Evolutionary conservation across 1,284 basidiomycete genomes (phyloP).

Genomic region (Mycosarcoma mackinlayi): DNA sequence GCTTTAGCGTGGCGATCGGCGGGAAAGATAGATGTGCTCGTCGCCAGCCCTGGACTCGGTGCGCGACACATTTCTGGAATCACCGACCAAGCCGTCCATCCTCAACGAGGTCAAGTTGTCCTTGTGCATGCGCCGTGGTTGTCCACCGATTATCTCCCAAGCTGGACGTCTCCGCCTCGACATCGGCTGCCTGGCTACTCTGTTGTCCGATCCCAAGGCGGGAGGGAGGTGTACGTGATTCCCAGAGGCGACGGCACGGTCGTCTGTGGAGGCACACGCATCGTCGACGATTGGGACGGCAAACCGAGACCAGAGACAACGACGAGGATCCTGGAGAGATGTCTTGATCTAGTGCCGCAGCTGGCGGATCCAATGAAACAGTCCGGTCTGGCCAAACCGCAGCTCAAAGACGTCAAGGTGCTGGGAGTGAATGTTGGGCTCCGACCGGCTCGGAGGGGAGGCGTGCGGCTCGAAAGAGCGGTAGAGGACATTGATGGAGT

Average conservation of each 20-base stretch:
- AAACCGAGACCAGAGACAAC: conserved; percentile 43
- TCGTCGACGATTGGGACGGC: conserved; percentile 44
- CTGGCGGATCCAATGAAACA: conserved; percentile 23
- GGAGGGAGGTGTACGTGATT: conserved; percentile 57
- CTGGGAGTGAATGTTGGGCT: conserved; percentile 53
- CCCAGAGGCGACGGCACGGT: conserved; percentile 57
- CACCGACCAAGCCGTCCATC: conserved; percentile 35
- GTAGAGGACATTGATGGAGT: conserved; percentile 16
- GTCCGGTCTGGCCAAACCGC: conserved; percentile 1
- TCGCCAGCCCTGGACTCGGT: conserved; percentile 53
- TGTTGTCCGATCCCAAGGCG: conserved; percentile 36
- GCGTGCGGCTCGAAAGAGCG: conserved; percentile 42
- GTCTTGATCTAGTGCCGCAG: conserved; percentile 35
- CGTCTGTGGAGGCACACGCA: conserved; percentile 58
- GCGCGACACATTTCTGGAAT: conserved; percentile 42
- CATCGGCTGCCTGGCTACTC: conserved; percentile 28
- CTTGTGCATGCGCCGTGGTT: conserved; percentile 58
- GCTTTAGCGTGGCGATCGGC: not conserved
- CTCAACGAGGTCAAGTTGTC: conserved; percentile 59
- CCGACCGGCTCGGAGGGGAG: conserved; percentile 50
- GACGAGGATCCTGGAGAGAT: conserved; percentile 44
- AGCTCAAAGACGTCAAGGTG: conserved; percentile 46
- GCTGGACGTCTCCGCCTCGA: not conserved
- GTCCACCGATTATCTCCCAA: not conserved
- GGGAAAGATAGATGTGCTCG: conserved; percentile 16